Base-by-base conservation (phyloP, 352 stramenopile species). In the Phytophthora pluvialis region DNA sequence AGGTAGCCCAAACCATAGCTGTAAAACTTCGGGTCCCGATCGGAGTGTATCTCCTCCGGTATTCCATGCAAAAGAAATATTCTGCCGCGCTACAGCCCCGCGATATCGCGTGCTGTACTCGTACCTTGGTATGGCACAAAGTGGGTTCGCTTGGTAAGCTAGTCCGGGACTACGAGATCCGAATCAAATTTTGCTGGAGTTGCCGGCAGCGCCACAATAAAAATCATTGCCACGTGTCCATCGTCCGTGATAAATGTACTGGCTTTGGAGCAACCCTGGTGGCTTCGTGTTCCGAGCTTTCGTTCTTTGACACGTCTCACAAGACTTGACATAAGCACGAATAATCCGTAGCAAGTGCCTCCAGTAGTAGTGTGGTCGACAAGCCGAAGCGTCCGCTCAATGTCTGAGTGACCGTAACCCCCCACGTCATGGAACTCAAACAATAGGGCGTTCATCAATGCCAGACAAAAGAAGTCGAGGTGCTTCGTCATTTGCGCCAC, bases 11-110 rank as follows among this genome's bases (percentile, higher is more conserved):
- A 28, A 72, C 28, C 5, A 10, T 16, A 6, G 58, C 45, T 1
- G 42, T 67, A n/a, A 45, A 63, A 64, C 51, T 64, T 67, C 1
- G 50, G 13, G 25, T 72, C 57, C 7, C 42, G 21, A 15, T 72
- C 64, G 1, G 57, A 67, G 1, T 64, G 6, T 12, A 72, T 36
- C 5, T 62, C 47, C 13, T 18, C 25, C 1, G 63, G 56, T 4
- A 65, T 6, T 21, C 63, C 54, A 42, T 61, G 63, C 3, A 55
- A 16, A 3, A 43, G n/a, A 29, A 67, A 53, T 6, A 45, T 16
- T n/a, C 46, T 36, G 26, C 59, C 46, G 3, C 57, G 57, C 18
- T 65, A 64, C 2, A 64, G 8, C 4, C 43, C 7, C 39, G 45
- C 44, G 5, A 39, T 15, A 15, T 39, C 33, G 13, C 33, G 11